These are phyloP conservation scores for Xerocomus nothofagi DNA, from an alignment of 1,284 basidiomycete genomes.

Conservation along the genomic window DNA sequence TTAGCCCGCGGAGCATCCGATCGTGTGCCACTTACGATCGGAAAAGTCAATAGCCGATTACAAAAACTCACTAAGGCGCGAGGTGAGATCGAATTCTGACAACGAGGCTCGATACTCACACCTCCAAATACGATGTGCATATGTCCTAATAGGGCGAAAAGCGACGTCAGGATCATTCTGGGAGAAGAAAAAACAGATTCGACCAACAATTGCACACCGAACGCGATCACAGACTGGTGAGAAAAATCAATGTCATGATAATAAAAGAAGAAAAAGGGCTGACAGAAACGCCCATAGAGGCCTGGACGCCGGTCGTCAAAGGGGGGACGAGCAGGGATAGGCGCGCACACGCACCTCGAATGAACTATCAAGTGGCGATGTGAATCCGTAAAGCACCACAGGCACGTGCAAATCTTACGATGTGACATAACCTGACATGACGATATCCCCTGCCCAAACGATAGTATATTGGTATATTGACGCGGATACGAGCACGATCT, in stretches of 20 bases:
- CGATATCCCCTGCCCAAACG: constrained; percentile 28
- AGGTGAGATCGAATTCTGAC: constrained; percentile 3
- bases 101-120: constrained; percentile 20
- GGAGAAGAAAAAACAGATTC: neutral
- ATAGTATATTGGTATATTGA: constrained; percentile 38
- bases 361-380: constrained; percentile 11
- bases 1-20: neutral
- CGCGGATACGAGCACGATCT: constrained; percentile 28
- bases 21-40: constrained; percentile 28
- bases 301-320: constrained; percentile 13
- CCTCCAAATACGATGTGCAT: constrained; percentile 36
- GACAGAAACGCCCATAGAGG: constrained; percentile 33
- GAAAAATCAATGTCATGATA: neutral
- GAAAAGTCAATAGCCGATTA: constrained; percentile 26
- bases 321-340: neutral
- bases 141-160: constrained; percentile 21
- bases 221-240: constrained; percentile 32
- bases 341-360: constrained; percentile 28
- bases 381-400: constrained; percentile 1
- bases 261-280: neutral
- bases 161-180: constrained; percentile 2
- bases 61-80: constrained; percentile 28
- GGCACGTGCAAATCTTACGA: constrained; percentile 15
- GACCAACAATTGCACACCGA: constrained; percentile 33
- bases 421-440: constrained; percentile 29